A percentile compares a stretch with the other conserved stretches of the same genome.
These are phyloP conservation scores for Lecanoromycetidae sp. DNA, from an alignment of 2,329 filamentous ascomycete species.

Conservation along the genomic window DNA sequence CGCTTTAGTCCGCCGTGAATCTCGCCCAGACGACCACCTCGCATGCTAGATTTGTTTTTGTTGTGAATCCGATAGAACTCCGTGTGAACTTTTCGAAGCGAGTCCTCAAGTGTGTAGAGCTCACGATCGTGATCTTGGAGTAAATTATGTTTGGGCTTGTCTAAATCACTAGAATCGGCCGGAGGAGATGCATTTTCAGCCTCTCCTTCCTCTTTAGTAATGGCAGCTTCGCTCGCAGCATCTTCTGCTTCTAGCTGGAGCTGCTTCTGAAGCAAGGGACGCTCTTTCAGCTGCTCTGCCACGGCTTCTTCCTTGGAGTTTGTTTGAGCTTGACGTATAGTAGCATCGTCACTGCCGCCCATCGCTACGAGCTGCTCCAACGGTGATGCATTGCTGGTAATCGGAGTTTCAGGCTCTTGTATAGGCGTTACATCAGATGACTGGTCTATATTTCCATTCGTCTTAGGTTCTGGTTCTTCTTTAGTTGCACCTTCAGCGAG, in stretches of 20 bases:
- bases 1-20: slow-evolving; percentile 33
- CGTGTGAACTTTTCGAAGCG: slow-evolving; percentile 62
- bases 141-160: slow-evolving; percentile 54
- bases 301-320: slow-evolving; percentile 79
- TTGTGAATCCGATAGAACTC: slow-evolving; percentile 80
- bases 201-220: slow-evolving; percentile 29
- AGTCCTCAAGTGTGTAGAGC: slow-evolving; percentile 61
- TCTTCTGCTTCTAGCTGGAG: slow-evolving; percentile 80
- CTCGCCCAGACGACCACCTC: slow-evolving; percentile 31
- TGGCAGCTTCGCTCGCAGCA: slow-evolving; percentile 28
- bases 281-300: slow-evolving; percentile 76
- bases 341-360: slow-evolving; percentile 57
- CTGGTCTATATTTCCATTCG: slow-evolving; percentile 7
- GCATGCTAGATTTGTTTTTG: slow-evolving; percentile 28
- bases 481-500: slow-evolving; percentile 16
- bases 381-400: slow-evolving; percentile 38
- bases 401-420: slow-evolving; percentile 11
- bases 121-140: slow-evolving; percentile 82
- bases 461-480: slow-evolving; percentile 12
- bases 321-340: slow-evolving; percentile 59
- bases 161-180: slow-evolving; percentile 21
- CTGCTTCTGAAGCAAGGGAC: slow-evolving; percentile 83
- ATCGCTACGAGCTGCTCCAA: slow-evolving; percentile 68
- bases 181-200: slow-evolving; percentile 16
- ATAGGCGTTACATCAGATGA: neutral